Percentiles rank a stretch among this genome's conserved stretches.
These are phyloP conservation scores for Clitopilus passeckerianus DNA, from an alignment of 768 basidiomycete genomes.

Conservation along the genomic window DNA sequence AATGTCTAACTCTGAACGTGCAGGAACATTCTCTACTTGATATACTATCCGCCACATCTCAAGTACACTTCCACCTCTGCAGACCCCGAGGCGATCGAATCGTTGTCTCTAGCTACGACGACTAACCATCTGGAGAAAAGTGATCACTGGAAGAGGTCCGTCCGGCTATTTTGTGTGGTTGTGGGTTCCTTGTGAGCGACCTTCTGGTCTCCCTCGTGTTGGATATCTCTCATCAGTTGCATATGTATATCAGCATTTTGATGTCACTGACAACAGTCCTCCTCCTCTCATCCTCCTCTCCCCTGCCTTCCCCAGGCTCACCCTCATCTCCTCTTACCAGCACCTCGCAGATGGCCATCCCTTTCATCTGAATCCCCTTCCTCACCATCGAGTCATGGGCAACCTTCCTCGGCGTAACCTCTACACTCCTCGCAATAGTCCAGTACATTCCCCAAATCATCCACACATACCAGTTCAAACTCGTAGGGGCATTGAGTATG, in stretches of 20 bases:
- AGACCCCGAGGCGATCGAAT: slow-evolving; percentile 32
- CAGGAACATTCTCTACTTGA: slow-evolving; percentile 78
- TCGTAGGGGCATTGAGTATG: slow-evolving; percentile 91
- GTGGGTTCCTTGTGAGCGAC: slow-evolving; percentile 64
- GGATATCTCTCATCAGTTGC: too few species aligned
- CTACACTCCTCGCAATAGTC: slow-evolving; percentile 69
- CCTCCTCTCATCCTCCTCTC: background rate
- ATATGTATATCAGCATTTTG: too few species aligned
- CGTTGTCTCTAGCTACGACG: slow-evolving; percentile 32
- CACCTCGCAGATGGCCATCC: too few species aligned
- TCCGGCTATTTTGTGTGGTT: slow-evolving; percentile 71
- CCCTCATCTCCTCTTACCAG: too few species aligned
- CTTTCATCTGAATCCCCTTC: too few species aligned
- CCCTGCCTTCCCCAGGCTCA: too few species aligned
- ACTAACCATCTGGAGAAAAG: slow-evolving; percentile 48
- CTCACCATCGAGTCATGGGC: slow-evolving; percentile 52
- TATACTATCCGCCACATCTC: slow-evolving; percentile 84
- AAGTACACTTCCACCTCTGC: slow-evolving; percentile 43
- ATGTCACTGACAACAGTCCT: background rate
- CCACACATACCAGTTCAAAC: slow-evolving; percentile 69
- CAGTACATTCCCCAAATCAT: slow-evolving; percentile 89
- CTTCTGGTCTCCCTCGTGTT: background rate
- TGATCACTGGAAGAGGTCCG: slow-evolving; percentile 73
- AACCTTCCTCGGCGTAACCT: slow-evolving; percentile 80
- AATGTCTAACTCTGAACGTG: slow-evolving; percentile 20